Conservation (phyloP, 2,329 filamentous ascomycete genomes). For the Pseudogymnoascus sp. region DNA sequence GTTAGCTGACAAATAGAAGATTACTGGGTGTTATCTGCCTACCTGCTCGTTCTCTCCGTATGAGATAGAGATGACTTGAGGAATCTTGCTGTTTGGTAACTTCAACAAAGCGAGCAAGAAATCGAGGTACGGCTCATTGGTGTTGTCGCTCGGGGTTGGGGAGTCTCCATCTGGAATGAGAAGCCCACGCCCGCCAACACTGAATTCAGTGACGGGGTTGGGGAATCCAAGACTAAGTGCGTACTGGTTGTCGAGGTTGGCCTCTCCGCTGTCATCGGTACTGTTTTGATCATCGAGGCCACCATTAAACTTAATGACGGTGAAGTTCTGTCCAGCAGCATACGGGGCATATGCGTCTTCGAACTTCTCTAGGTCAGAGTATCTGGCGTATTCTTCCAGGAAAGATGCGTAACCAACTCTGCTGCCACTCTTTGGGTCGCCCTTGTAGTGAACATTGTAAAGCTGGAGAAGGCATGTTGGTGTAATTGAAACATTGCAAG, state of each 20-base stretch:
- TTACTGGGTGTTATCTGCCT: background rate
- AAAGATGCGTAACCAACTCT: slow-evolving; percentile 20
- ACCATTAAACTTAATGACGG: slow-evolving; percentile 20
- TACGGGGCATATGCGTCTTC: slow-evolving; percentile 41
- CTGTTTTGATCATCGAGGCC: slow-evolving; percentile 26
- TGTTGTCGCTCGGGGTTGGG: slow-evolving; percentile 38
- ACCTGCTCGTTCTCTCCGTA: slow-evolving; percentile 60
- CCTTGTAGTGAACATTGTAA: slow-evolving; percentile 26
- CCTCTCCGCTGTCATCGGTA: slow-evolving; percentile 41
- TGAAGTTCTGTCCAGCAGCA: slow-evolving; percentile 37
- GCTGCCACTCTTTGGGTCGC: slow-evolving; percentile 17
- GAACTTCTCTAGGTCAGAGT: slow-evolving; percentile 38
- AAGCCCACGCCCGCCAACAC: slow-evolving; percentile 47
- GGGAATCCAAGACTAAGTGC: slow-evolving; percentile 48
- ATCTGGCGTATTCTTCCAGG: slow-evolving; percentile 20
- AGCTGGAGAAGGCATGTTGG: slow-evolving; percentile 28
- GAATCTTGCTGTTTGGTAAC: slow-evolving; percentile 36
- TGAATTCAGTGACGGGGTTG: slow-evolving; percentile 30
- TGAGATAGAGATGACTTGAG: slow-evolving; percentile 55
- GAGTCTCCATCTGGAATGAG: slow-evolving; percentile 42
- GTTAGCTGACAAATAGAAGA: background rate
- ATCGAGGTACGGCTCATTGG: slow-evolving; percentile 60
- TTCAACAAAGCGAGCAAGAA: slow-evolving; percentile 44
- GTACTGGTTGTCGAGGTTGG: slow-evolving; percentile 50
- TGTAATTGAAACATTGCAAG: slow-evolving; percentile 29